These are phyloP conservation scores for Chenopodium formosanum DNA, from an alignment of 148 eudicot species.

Conservation along the genomic window DNA sequence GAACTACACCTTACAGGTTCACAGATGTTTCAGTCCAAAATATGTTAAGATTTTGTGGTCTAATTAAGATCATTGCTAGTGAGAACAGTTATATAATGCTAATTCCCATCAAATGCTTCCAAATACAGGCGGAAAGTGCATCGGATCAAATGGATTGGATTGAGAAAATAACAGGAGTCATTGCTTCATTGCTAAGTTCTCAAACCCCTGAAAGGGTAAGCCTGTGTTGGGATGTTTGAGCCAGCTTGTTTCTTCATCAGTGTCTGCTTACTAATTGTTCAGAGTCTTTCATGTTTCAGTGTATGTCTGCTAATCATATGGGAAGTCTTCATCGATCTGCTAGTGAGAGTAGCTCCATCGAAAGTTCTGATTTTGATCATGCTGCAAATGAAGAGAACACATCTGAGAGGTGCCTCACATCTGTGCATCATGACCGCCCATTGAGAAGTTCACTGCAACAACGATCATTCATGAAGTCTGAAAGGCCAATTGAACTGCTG, in stretches of 20 bases:
- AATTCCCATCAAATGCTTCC: slow-evolving; percentile 21
- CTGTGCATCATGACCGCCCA: slow-evolving; percentile 60
- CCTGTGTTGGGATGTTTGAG: slow-evolving; percentile 10
- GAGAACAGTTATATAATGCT: background rate
- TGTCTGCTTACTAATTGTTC: slow-evolving; percentile 16
- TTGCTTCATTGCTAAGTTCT: slow-evolving; percentile 91
- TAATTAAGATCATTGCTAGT: background rate
- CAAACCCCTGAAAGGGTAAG: slow-evolving; percentile 96
- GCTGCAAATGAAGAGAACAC: slow-evolving; percentile 63
- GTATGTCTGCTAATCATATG: slow-evolving; percentile 71
- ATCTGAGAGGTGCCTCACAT: slow-evolving; percentile 62
- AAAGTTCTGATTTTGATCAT: slow-evolving; percentile 88
- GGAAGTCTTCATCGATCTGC: slow-evolving; percentile 89
- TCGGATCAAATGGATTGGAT: slow-evolving; percentile 99
- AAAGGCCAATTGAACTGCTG: slow-evolving; percentile 78
- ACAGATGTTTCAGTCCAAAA: background rate
- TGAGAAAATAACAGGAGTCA: slow-evolving; percentile 97
- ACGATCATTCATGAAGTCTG: slow-evolving; percentile 57
- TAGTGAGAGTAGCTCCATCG: slow-evolving; percentile 97
- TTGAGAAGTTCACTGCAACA: slow-evolving; percentile 66
- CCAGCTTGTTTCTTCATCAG: slow-evolving; percentile 13
- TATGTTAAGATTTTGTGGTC: slow-evolving; percentile 3
- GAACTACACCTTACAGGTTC: slow-evolving; percentile 93
- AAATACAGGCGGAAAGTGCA: slow-evolving; percentile 91
- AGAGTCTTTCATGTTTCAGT: slow-evolving; percentile 47